Base-by-base conservation (phyloP, 495 filamentous ascomycete species). In the Penicillium silybi region DNA sequence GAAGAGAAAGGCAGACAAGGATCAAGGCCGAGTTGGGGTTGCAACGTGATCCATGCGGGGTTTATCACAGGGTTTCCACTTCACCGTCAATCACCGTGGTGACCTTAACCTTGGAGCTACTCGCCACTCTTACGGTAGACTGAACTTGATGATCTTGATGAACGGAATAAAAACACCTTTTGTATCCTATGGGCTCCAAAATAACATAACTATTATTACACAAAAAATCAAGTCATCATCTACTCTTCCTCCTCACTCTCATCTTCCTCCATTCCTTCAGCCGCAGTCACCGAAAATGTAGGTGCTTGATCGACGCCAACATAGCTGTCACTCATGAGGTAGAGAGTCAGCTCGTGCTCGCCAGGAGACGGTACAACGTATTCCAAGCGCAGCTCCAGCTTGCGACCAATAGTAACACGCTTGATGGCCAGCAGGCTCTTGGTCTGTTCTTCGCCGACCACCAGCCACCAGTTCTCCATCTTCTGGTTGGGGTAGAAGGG, bases 381-480 rank as follows among this genome's bases (percentile, higher is more conserved):
- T 70, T 97, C 92, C 46, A 99, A 73, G 64, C 81, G 85, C 44
- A 88, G 75, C 57, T 91, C 87, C 57, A 96, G 64, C 62, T 83
- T 83, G 52, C 79, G 80, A 37, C 83, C 88, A 52, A 99, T 85
- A 0, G 90, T 96, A 44, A 99, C 84, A 50, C 92, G 81, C 79
- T 97, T 97, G 74, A 99, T 95, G 4, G 89, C 93, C 41, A 96
- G 77, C 48, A 96, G 71, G 44, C 76, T 89, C 77, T 89, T 92
- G 44, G 86, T 88, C 59, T 80, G 87, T 71, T 95, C 89, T 34
- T 89, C 83, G 20, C 92, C 93, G 35, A 95, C 88, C 10, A 99
- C 89, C 41, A 99, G 77, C 77, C 96, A 90, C 92, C 92, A 99
- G 64, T 90, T 97, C 81, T 99, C 95, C 80, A 89, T 90, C 81